These are phyloP conservation scores for Gynandropsis gynandra DNA, from an alignment of 345 rosid genomes.

Conservation along the genomic window DNA sequence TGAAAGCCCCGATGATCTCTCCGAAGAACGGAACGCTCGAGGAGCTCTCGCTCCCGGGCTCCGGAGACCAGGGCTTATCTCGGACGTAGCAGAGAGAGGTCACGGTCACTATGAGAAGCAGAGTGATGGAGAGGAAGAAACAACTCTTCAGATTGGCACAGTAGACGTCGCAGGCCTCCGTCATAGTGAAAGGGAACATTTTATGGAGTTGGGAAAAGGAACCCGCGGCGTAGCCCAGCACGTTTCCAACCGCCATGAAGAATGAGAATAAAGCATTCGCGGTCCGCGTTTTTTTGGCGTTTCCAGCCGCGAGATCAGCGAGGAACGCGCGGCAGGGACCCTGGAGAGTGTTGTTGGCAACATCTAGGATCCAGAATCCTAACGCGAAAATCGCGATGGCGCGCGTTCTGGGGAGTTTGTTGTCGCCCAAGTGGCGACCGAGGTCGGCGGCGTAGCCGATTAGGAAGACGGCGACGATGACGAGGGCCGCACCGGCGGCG, in stretches of 20 bases:
- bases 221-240: slow-evolving; percentile 82
- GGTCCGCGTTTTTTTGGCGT: slow-evolving; percentile 42
- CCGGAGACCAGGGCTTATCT: slow-evolving; percentile 34
- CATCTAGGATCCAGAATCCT: slow-evolving; percentile 94
- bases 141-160: slow-evolving; percentile 82
- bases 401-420: slow-evolving; percentile 32
- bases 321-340: slow-evolving; percentile 84
- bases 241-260: slow-evolving; percentile 90
- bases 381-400: slow-evolving; percentile 54
- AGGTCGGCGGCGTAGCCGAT: slow-evolving; percentile 80
- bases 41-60: neutral
- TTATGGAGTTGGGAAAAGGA: slow-evolving; percentile 46
- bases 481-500: slow-evolving; percentile 45
- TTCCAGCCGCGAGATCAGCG: slow-evolving; percentile 58
- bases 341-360: slow-evolving; percentile 85
- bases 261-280: slow-evolving; percentile 62
- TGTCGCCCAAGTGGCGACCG: slow-evolving; percentile 53
- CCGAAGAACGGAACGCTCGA: slow-evolving; percentile 20
- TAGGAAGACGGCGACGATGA: slow-evolving; percentile 53
- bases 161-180: slow-evolving; percentile 61
- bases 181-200: slow-evolving; percentile 53
- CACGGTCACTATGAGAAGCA: slow-evolving; percentile 34
- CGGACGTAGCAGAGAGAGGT: slow-evolving; percentile 38
- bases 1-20: slow-evolving; percentile 42
- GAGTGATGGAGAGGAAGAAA: slow-evolving; percentile 52